Percentiles rank a stretch among this genome's conserved stretches.
Evolutionary conservation across 768 basidiomycete genomes (phyloP).

Genomic region (Clathrus columnatus): DNA sequence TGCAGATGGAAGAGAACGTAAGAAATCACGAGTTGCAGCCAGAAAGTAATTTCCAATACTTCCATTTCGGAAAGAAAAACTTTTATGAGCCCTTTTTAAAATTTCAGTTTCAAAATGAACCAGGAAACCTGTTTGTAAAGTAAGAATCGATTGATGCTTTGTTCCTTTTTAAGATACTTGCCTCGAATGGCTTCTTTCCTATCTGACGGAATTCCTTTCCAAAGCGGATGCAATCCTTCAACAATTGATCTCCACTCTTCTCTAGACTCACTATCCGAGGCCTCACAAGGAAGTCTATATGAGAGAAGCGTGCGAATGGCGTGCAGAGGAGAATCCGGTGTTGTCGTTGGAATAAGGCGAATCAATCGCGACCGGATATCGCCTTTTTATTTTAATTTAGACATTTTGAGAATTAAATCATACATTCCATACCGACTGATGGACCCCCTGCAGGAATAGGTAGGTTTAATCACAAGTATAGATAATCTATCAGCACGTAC

Average conservation of each 20-base stretch:
- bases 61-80: conserved; percentile 89
- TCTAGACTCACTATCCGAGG: conserved; percentile 66
- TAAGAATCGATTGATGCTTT: too few species aligned
- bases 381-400: conserved; percentile 35
- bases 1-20: conserved; percentile 86
- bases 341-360: conserved; percentile 68
- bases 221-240: conserved; percentile 73
- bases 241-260: conserved; percentile 91
- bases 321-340: conserved; percentile 51
- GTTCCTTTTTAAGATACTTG: too few species aligned
- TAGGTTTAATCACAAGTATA: not conserved
- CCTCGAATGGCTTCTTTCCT: conserved; percentile 88
- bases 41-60: conserved; percentile 90
- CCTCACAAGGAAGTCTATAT: conserved; percentile 63
- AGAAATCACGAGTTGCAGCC: conserved; percentile 81
- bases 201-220: conserved; percentile 81
- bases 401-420: conserved; percentile 8
- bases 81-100: conserved; percentile 84
- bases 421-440: conserved; percentile 52
- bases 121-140: conserved; percentile 58
- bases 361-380: conserved; percentile 86
- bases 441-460: conserved; percentile 47
- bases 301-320: conserved; percentile 72
- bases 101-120: conserved; percentile 88
- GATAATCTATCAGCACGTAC: conserved; percentile 11